Base-by-base conservation (phyloP, 495 filamentous ascomycete species). In the Staphylotrichum tortipilum region DNA sequence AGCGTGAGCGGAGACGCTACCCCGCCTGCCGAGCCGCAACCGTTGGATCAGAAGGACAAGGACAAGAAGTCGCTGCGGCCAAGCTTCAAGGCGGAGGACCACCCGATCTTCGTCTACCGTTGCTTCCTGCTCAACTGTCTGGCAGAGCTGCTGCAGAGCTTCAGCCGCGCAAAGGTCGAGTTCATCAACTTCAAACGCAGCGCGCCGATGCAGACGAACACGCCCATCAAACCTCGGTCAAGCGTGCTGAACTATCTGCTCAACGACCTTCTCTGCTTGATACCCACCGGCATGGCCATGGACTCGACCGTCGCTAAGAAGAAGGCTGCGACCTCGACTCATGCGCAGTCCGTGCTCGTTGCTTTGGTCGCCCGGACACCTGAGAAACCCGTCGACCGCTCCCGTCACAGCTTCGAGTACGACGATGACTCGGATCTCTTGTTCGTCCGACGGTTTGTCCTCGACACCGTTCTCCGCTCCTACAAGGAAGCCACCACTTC, bases 161-260 rank as follows among this genome's bases (percentile, higher is more conserved):
- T 95, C 70, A 95, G 88, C 52, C 84, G 89, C 23, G 84, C 88
- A 33, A 99, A 99, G 73, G 77, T 97, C 18, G 94, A 99, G 59
- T 99, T 99, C 63, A 95, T 99, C 66, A 96, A 96, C 61, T 97
- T 95, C 72, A 95, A 91, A 44, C 82, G 92, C 51, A 83, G 85
- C 17, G 85, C 88, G 50, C 85, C 89, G 4, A 76, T 87, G 52
- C 78, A 74, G 48, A 80, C 84, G 23, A 84, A 80, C 38, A 95
- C 89, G 6, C 92, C 92, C 31, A 88, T 89, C 9, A 99, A 97
- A 67, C 92, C 92, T 34, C 83, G 92, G 36, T 91, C 91, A 12
- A 87, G 84, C 44, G 84, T 96, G 33, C 73, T 97, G 47, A 95
- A 96, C 62, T 99, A 97, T 58, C 79, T 99, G 4, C 72, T 99